Base-by-base conservation (phyloP, 2,329 filamentous ascomycete genomes). In the Zymoseptoria crescenta region DNA sequence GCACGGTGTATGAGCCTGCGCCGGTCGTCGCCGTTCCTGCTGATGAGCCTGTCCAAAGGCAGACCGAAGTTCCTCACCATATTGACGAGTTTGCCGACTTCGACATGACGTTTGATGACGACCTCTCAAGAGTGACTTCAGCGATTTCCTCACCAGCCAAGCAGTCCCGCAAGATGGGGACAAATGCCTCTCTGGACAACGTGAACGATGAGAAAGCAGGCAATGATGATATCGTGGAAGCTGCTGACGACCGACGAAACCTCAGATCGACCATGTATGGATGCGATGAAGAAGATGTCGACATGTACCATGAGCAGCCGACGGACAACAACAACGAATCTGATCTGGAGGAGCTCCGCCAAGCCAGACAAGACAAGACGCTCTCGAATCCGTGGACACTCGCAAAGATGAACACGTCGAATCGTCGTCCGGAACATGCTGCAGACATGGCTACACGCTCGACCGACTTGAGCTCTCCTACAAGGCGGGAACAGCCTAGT, bases 381-480 rank as follows among this genome's bases (percentile, higher is more conserved):
- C 56, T 76, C 4, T 77, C 74, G 1, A 81, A 81, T 60, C 79
- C 79, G 1, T 81, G 78, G 77, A 76, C 75, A 0, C 73, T 79
- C 50, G 78, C 79, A 24, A 79, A 76, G 59, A 74, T 81, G 72
- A 79, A 80, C 52, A 56, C 67, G 1, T 59, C 64, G 21, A 45
- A 50, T 21, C 56, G 59, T 16, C 50, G 51, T 19, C 49, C 56
- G 1, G 19, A 56, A 16, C n/a, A 35, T 10, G n/a, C 49, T 24
- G 52, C 49, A 16, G 24, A 30, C 7, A 49, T 20, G 24, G 8
- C 48, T 29, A 20, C 21, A n/a, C 10, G 19, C 24, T 10, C 9
- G 20, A 24, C 19, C 35, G 10, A 13, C 56, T 30, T 55, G 45
- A 64, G 62, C 55, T 61, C 64, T 16, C 64, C 64, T 21, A 24